Evolutionary conservation across 805 yeast species (phyloP).

Genomic region (Spathaspora girioi): DNA sequence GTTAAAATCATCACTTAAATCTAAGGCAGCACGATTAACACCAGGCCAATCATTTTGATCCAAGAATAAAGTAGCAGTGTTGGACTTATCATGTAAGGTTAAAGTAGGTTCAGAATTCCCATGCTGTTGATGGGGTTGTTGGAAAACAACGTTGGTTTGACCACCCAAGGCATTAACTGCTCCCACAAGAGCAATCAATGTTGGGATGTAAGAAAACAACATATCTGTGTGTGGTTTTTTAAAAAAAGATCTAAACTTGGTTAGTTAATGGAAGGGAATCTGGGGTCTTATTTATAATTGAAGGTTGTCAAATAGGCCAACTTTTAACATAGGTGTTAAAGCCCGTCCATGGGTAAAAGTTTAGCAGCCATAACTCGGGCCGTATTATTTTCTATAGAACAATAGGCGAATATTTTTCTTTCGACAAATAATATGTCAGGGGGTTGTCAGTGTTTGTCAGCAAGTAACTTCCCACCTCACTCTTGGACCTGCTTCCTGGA

Average conservation of each 20-base stretch:
- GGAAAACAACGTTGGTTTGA: conserved; percentile 1
- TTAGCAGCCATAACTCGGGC: neutral
- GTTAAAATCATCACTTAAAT: conserved; percentile 11
- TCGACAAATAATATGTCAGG: neutral
- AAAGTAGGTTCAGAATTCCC: neutral
- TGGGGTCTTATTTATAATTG: neutral
- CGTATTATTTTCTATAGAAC: neutral
- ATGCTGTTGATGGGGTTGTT: neutral
- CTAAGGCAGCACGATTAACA: conserved; percentile 11
- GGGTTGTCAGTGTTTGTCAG: neutral
- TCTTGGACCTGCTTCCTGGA: neutral
- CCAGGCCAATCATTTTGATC: conserved; percentile 15
- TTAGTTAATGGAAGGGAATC: neutral
- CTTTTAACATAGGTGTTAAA: neutral
- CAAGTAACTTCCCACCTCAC: neutral
- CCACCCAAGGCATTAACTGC: conserved; percentile 7
- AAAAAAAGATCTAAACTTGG: neutral
- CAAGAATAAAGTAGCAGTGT: conserved; percentile 3
- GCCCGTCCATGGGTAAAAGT: neutral
- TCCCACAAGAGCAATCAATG: conserved; percentile 3
- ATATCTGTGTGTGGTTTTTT: neutral
- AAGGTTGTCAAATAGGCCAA: neutral
- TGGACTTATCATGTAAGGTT: neutral
- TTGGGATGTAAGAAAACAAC: conserved; percentile 4
- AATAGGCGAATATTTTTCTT: neutral